Evolutionary conservation across 768 basidiomycete genomes (phyloP).

Genomic region (Suillus hirtellus): DNA sequence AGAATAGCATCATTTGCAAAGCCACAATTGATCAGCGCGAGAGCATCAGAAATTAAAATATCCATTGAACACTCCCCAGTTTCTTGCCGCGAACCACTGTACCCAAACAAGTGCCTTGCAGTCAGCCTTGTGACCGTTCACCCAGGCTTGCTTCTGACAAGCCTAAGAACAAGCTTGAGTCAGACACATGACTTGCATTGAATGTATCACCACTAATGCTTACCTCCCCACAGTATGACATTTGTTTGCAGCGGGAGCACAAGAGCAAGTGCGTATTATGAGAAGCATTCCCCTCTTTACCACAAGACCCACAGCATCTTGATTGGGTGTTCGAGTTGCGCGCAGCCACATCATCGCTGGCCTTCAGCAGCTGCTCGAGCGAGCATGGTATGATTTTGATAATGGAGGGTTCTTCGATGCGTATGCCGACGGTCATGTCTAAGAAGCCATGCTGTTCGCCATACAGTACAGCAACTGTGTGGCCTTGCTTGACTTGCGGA

Average conservation of each 20-base stretch:
- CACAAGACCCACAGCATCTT: background rate
- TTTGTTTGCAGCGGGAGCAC: slow-evolving; percentile 1
- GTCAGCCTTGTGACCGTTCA: background rate
- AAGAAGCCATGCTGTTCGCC: slow-evolving; percentile 10
- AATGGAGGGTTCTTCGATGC: slow-evolving; percentile 7
- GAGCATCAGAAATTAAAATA: background rate
- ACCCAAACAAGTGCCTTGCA: background rate
- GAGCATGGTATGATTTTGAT: slow-evolving; percentile 7
- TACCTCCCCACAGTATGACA: slow-evolving; percentile 5
- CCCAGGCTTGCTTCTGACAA: slow-evolving; percentile 3
- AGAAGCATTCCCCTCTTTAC: background rate
- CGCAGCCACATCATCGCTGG: background rate
- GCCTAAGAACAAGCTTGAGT: background rate
- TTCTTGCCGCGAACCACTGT: background rate
- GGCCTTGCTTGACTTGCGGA: slow-evolving; percentile 5
- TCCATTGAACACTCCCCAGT: background rate
- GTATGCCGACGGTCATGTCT: slow-evolving; percentile 10
- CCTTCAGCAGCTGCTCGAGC: background rate
- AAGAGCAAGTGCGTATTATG: background rate
- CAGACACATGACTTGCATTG: background rate
- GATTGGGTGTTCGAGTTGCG: background rate
- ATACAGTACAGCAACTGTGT: slow-evolving; percentile 16
- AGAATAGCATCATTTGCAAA: background rate
- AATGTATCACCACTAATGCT: background rate
- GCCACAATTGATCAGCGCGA: no score